A percentile compares a stretch with the other conserved stretches of the same genome.
phyloP scores from a whole-genome alignment of 768 basidiomycete species.

The Panaeolus cyanescens region DNA sequence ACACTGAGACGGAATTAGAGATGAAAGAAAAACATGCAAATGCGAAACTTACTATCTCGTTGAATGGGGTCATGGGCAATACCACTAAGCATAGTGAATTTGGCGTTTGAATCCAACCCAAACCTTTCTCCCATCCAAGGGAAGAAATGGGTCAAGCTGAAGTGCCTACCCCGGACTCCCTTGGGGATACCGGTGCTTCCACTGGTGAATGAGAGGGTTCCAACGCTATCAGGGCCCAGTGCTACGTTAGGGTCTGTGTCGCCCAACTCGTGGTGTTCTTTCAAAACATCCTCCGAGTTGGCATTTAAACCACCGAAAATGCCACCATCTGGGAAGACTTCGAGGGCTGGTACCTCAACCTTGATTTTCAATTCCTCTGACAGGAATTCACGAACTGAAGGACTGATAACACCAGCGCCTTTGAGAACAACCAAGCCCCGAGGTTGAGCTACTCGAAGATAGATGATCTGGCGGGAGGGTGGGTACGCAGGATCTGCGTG shows the following conservation, averaged over 20 bases:
- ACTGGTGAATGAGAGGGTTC: constrained; percentile 94
- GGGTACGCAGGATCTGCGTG: constrained; percentile 92
- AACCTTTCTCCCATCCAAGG: constrained; percentile 98
- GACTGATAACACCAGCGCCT: constrained; percentile 81
- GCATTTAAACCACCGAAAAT: constrained; percentile 62
- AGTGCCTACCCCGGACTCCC: constrained; percentile 95
- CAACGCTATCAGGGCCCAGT: constrained; percentile 94
- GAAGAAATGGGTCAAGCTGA: constrained; percentile 97
- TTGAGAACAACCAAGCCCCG: constrained; percentile 89
- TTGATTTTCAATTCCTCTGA: constrained; percentile 78
- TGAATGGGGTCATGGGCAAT: constrained; percentile 99
- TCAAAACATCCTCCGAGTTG: constrained; percentile 60
- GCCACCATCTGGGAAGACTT: constrained; percentile 63
- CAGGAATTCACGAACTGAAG: constrained; percentile 84
- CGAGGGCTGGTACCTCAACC: constrained; percentile 88
- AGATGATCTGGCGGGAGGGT: constrained; percentile 87
- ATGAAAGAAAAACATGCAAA: neutral
- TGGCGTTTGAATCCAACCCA: constrained; percentile 68
- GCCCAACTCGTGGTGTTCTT: constrained; percentile 51
- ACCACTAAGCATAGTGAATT: constrained; percentile 98
- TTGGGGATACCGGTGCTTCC: constrained; percentile 98
- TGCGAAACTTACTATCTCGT: constrained; percentile 78
- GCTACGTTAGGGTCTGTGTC: constrained; percentile 77
- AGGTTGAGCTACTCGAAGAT: constrained; percentile 90
- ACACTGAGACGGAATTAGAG: constrained; percentile 57